Evolutionary conservation across 2,329 filamentous ascomycete species (phyloP).

Genomic region (Metarhizium humberi): DNA sequence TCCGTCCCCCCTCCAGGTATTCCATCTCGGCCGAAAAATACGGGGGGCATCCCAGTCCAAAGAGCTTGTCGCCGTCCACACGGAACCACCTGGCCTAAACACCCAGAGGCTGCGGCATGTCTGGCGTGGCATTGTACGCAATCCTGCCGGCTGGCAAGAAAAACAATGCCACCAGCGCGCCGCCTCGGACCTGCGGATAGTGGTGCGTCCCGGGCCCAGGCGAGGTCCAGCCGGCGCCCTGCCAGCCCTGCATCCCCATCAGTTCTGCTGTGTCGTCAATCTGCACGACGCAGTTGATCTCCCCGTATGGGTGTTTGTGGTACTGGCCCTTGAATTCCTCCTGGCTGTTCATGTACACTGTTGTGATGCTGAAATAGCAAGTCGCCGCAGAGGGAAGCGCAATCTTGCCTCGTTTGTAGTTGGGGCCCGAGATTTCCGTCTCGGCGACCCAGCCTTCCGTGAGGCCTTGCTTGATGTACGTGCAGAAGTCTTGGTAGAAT

Average conservation of each 20-base stretch:
- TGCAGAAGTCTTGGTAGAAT: slow-evolving; percentile 33
- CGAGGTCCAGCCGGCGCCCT: slow-evolving; percentile 45
- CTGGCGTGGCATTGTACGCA: slow-evolving; percentile 35
- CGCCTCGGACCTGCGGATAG: slow-evolving; percentile 42
- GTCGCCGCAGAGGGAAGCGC: slow-evolving; percentile 34
- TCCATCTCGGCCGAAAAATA: background rate
- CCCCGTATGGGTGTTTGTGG: slow-evolving; percentile 42
- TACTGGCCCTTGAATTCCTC: slow-evolving; percentile 43
- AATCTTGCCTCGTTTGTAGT: slow-evolving; percentile 38
- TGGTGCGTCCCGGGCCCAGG: slow-evolving; percentile 47
- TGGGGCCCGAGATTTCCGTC: slow-evolving; percentile 31
- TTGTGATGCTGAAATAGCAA: slow-evolving; percentile 45
- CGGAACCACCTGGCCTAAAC: background rate
- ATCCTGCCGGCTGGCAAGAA: slow-evolving; percentile 47
- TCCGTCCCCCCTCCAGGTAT: background rate
- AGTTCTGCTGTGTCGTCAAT: slow-evolving; percentile 39
- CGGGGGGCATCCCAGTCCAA: no score
- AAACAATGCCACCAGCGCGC: slow-evolving; percentile 42
- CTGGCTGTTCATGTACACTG: slow-evolving; percentile 45
- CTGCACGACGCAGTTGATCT: slow-evolving; percentile 46
- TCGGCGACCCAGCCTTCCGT: slow-evolving; percentile 35
- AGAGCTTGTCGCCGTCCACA: background rate
- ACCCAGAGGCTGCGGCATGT: slow-evolving; percentile 27
- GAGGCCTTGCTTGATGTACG: slow-evolving; percentile 27
- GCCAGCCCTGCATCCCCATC: slow-evolving; percentile 47